Conservation (phyloP, 805 yeast genomes). For the Jamesozyma lodderae region DNA sequence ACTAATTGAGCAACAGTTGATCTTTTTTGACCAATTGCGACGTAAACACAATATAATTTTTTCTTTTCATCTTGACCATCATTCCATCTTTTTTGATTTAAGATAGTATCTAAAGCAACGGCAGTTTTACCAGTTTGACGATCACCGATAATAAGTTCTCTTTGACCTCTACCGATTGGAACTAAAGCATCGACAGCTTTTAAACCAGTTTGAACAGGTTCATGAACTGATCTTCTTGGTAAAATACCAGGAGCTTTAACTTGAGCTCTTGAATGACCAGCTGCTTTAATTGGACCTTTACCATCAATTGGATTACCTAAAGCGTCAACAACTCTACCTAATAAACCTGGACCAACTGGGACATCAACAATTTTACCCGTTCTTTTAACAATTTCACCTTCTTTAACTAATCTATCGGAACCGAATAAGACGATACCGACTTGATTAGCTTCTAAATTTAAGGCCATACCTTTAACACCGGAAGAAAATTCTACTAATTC, state of each 20-base stretch:
- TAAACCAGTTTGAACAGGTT: conserved; percentile 99
- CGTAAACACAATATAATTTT: conserved; percentile 99
- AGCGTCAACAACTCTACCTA: conserved; percentile 99
- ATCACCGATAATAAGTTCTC: conserved; percentile 99
- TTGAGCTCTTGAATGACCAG: conserved; percentile 87
- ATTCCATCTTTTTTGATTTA: conserved; percentile 99
- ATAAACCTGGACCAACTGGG: conserved; percentile 95
- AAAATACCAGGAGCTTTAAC: conserved; percentile 99
- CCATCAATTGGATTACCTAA: conserved; percentile 99
- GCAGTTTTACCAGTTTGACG: conserved; percentile 99
- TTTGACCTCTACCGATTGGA: conserved; percentile 99
- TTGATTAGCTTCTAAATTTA: conserved; percentile 99
- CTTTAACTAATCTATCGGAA: conserved; percentile 96
- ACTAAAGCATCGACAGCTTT: conserved; percentile 98
- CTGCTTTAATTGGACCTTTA: conserved; percentile 93
- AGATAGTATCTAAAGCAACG: conserved; percentile 95
- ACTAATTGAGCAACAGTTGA: conserved; percentile 99
- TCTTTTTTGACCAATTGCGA: conserved; percentile 99
- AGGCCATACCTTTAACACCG: conserved; percentile 99
- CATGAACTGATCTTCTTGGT: conserved; percentile 97
- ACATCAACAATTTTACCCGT: conserved; percentile 99
- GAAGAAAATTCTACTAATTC: conserved; percentile 98
- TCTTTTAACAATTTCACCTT: conserved; percentile 99
- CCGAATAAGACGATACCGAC: conserved; percentile 99
- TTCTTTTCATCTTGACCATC: conserved; percentile 87